These are phyloP conservation scores for Hyphopichia homilentoma DNA, from an alignment of 805 yeast species.

Conservation along the genomic window DNA sequence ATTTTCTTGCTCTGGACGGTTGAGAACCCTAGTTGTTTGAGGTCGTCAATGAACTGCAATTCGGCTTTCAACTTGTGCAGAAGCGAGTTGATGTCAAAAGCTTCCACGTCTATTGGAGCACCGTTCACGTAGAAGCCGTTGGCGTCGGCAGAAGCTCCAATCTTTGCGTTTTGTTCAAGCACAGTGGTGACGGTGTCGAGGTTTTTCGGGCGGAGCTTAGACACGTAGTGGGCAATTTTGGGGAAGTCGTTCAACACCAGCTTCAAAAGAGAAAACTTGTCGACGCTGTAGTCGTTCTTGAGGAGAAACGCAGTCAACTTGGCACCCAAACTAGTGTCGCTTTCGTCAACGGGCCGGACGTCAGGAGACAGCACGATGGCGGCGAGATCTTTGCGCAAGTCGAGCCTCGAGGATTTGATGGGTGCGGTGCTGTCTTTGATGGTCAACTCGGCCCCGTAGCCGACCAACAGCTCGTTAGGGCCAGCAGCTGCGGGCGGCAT, in stretches of 20 bases:
- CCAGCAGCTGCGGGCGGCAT: conserved; percentile 31
- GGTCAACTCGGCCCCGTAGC: conserved; percentile 66
- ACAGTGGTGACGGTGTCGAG: conserved; percentile 20
- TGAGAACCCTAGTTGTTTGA: conserved; percentile 27
- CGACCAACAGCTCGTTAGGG: conserved; percentile 37
- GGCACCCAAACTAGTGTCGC: conserved; percentile 32
- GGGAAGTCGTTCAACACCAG: conserved; percentile 53
- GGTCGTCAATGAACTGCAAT: conserved; percentile 16
- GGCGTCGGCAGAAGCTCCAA: conserved; percentile 37
- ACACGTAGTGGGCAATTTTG: conserved; percentile 39
- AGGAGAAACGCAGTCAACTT: conserved; percentile 39
- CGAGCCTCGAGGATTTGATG: conserved; percentile 8
- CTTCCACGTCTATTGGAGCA: conserved; percentile 46
- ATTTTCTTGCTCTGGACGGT: conserved; percentile 28
- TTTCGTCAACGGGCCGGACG: conserved; percentile 24
- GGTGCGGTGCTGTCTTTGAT: conserved; percentile 34
- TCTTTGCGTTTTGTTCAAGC: conserved; percentile 25
- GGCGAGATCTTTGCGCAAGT: conserved; percentile 9
- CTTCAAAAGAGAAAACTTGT: conserved; percentile 33
- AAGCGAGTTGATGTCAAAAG: conserved; percentile 41
- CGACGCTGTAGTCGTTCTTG: conserved; percentile 8
- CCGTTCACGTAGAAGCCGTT: conserved; percentile 70
- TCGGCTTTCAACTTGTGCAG: conserved; percentile 34
- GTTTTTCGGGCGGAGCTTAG: conserved; percentile 6
- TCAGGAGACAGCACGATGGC: conserved; percentile 12